Base-by-base conservation (phyloP, 805 yeast genomes). In the Phaffomyces antillensis region DNA sequence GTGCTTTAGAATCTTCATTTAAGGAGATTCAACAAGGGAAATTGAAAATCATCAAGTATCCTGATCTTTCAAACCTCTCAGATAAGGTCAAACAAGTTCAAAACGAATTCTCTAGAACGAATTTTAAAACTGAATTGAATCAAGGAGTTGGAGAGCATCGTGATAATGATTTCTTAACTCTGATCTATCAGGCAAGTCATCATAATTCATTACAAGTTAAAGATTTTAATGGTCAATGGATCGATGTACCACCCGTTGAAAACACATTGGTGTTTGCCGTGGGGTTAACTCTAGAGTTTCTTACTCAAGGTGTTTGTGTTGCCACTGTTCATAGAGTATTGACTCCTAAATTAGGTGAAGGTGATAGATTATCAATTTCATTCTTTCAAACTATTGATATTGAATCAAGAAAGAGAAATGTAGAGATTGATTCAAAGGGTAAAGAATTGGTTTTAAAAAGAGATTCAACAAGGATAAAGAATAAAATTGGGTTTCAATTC, bases 121-220 rank as follows among this genome's bases (percentile, higher is more conserved):
- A 62, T 43, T 59, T 70, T 37, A 45, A 65, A 5, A 70, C 76
- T 0, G 62, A 60, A 46, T 64, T 68, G 18, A 64, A 54, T 47
- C 77, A 72, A 52, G 57, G 59, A 16, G 64, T 58, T 18, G 56
- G 59, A 8, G 61, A 84, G 4, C 88, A 82, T 54, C 71, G 84
- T 46, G 89, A 83, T 53, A 75, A 81, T 4, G 84, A 79, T 44
- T 67, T 81, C 53, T 55, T 81, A 26, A 80, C 86, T 0, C 77
- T 70, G 55, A 77, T 81, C 12, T 75, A 71, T 51, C 85, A 81
- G 54, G 84, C 79, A 11, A 65, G 75, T 1, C 64, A 60, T 15
- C 76, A 72, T 45, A 60, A 56, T 4, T 68, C 73, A 8, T 57
- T 74, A 30, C 75, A 72, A 48, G 76, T 72, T 12, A 74, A 73